Evolutionary conservation across 495 filamentous ascomycete species (phyloP).

Genomic region (Copromyces sp.): DNA sequence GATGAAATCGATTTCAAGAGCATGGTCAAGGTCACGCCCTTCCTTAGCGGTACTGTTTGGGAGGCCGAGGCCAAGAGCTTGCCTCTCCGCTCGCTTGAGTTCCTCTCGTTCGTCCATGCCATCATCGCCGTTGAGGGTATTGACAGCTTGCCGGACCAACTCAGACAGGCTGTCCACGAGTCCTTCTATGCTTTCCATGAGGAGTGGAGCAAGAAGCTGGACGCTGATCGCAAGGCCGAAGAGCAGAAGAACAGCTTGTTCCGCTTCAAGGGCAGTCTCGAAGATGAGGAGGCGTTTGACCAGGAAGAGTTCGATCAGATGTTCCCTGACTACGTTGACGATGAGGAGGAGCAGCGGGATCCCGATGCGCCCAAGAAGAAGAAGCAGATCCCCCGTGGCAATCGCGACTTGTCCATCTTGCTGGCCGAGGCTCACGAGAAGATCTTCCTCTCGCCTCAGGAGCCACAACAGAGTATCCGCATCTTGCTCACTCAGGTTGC

Average conservation of each 20-base stretch:
- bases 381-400: conserved; percentile 14
- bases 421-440: conserved; percentile 35
- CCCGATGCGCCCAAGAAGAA: conserved; percentile 11
- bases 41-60: conserved; percentile 43
- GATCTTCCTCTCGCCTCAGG: conserved; percentile 35
- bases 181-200: conserved; percentile 62
- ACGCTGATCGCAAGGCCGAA: conserved; percentile 60
- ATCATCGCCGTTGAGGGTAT: conserved; percentile 33
- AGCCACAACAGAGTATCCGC: conserved; percentile 26
- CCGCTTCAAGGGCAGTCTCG: conserved; percentile 63
- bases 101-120: conserved; percentile 30
- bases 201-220: conserved; percentile 66
- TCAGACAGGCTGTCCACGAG: conserved; percentile 31
- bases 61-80: conserved; percentile 10
- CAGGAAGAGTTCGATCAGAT: conserved; percentile 66
- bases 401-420: conserved; percentile 36
- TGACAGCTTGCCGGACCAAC: conserved; percentile 21
- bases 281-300: conserved; percentile 65
- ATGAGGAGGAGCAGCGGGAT: conserved; percentile 12
- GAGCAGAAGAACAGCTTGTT: conserved; percentile 66
- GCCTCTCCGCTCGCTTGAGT: conserved; percentile 37
- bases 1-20: conserved; percentile 20
- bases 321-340: conserved; percentile 61
- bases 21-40: conserved; percentile 49
- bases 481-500: conserved; percentile 30